Conservation (phyloP, 495 filamentous ascomycete species). For the Neurospora sp. region DNA sequence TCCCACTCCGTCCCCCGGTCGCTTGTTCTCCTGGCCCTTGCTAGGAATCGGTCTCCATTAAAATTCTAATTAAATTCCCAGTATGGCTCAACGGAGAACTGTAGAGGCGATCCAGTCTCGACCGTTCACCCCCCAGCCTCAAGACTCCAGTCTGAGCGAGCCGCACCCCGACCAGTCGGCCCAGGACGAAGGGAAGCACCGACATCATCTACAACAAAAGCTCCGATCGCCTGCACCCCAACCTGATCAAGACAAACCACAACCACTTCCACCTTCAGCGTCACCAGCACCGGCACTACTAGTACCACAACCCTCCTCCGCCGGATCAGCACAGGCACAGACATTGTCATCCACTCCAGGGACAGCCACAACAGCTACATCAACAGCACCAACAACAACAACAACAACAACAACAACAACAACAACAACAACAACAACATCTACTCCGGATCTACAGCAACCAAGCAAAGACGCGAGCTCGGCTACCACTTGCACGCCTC, state of each 20-base stretch:
- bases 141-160: slow-evolving; percentile 18
- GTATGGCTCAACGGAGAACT: slow-evolving; percentile 26
- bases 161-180: slow-evolving; percentile 13
- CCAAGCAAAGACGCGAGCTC: background rate
- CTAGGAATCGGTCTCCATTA: slow-evolving; percentile 32
- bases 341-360: slow-evolving; percentile 1
- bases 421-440: background rate
- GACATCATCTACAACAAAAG: slow-evolving; percentile 6
- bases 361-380: slow-evolving; percentile 2
- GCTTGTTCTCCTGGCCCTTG: slow-evolving; percentile 18
- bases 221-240: background rate
- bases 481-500: slow-evolving; percentile 4
- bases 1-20: slow-evolving; percentile 17
- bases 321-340: slow-evolving; percentile 1
- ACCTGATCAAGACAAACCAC: slow-evolving; percentile 5
- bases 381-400: slow-evolving; percentile 3
- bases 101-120: slow-evolving; percentile 22
- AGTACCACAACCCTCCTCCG: background rate
- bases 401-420: too few species aligned
- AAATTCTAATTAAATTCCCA: slow-evolving; percentile 36
- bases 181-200: slow-evolving; percentile 3
- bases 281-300: background rate
- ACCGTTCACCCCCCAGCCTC: slow-evolving; percentile 15
- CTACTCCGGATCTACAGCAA: background rate
- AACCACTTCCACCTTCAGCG: background rate